Evolutionary conservation across 805 yeast species (phyloP), one percentile per base, ranked within the genome.

Genomic region (Vanderwaltozyma verrucispora): DNA sequence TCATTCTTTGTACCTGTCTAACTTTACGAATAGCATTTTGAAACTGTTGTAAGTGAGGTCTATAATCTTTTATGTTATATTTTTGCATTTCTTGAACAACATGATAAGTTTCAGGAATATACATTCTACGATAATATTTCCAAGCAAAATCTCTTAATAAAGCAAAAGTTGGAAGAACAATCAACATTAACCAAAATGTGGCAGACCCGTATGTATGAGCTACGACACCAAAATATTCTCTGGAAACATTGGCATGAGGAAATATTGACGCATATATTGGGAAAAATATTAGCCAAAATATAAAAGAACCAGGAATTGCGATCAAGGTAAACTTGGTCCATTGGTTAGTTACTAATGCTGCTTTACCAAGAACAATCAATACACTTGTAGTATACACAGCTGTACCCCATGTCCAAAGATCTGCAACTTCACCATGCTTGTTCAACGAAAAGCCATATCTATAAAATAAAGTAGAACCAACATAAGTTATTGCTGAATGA

Each of bases 1-100:
- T 83, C 84, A 92, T 89, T 60, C 99, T 74, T 60, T 89, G 95
- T 28, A 92, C 97, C 62, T 94, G 99, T 62, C 99, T 80, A 18
- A 92, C 97, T 56, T 87, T 92, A 54, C 97, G 73, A 39, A 92
- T 92, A 5, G 97, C 96, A 59, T 82, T 87, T 61, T 92, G 98
- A 70, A 92, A 92, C 46, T 88, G 94, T 49, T 87, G 95, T 73
- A 88, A 77, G 49, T 96, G 76, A n/a, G 99, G 98, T 46, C 95
- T 73, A 59, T 83, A 83, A 56, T 89, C 96, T 43, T 83, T 89
- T 43, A 87, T 83, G 52, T 89, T 88, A 62, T 79, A 87, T 64
- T 92, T 92, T 62, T 92, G 99, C 57, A 92, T 84, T 59, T 86
- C 96, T 63, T 92, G 98, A 28, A 89, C 96, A 51, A 83, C 78